Base-by-base conservation (phyloP, 371 early-diverging fungal species). In the Capniomyces stellatus region DNA sequence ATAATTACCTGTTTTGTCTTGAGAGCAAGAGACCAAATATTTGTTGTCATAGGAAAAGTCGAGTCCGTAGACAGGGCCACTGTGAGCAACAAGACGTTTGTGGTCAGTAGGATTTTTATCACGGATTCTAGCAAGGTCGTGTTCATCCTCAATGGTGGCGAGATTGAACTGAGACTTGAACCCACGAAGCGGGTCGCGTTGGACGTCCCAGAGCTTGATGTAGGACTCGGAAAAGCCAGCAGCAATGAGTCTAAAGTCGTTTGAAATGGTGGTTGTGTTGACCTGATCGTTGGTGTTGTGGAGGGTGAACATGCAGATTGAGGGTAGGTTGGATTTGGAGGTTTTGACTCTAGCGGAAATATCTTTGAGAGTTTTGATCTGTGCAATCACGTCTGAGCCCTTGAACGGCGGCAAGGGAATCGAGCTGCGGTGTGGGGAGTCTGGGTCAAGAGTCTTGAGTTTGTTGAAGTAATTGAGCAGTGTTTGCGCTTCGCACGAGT, bases 291-390 rank as follows among this genome's bases (percentile, higher is more conserved):
- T 79, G 0, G 95, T 87, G 62, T 99, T 98, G 70, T 95, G 92
- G 54, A 98, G 85, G 2, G 98, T 99, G 69, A 93, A 98, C 58
- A 87, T 86, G 67, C 94, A 93, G 27, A 98, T 81, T 35, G 91
- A 90, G 1, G 99, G 97, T 29, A 91, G 73, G 15, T 87, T 78
- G 2, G 77, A 74, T 24, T 81, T 77, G 2, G 81, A 76, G 21
- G 90, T 62, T 1, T 77, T 69, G 3, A 88, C 79, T 31, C 87
- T 81, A 52, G 87, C 85, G 61, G 85, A 71, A 4, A 91, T 56
- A 48, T 98, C 97, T 55, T 81, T 80, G 29, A 98, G 65, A 40
- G 69, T 73, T 27, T 85, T 79, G 2, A 93, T 64, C 58, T 86
- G 81, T 41, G 76, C 73, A 51, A 76, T 74, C 18, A 91, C 73